Evolutionary conservation across 768 basidiomycete species (phyloP).

Genomic region (Sarcodon aspratus): DNA sequence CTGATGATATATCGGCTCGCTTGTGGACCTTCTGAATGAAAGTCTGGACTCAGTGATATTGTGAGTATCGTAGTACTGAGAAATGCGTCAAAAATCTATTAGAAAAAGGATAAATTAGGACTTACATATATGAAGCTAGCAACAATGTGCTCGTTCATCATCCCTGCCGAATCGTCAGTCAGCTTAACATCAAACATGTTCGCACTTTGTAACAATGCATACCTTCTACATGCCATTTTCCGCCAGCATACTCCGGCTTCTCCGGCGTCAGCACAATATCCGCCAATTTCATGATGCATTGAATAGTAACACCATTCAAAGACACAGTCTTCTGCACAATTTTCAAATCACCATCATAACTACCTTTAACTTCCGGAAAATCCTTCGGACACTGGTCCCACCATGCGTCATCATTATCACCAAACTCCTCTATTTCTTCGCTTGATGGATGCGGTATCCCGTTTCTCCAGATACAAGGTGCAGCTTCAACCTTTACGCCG

Average conservation of each 20-base stretch:
- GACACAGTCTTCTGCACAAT: neutral
- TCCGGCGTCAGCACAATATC: conserved; percentile 20
- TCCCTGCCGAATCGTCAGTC: conserved; percentile 2
- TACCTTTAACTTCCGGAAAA: neutral
- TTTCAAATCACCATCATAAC: neutral
- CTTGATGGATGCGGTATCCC: neutral
- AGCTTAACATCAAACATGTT: conserved; percentile 4
- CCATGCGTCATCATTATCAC: neutral
- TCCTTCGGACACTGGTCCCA: neutral
- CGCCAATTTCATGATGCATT: conserved; percentile 30
- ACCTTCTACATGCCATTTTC: conserved; percentile 23
- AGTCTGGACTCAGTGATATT: conserved; percentile 21
- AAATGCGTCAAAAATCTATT: conserved; percentile 7
- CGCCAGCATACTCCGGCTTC: conserved; percentile 17
- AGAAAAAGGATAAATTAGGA: no score
- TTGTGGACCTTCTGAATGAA: conserved; percentile 17
- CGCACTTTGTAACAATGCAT: conserved; percentile 8
- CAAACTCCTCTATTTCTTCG: neutral
- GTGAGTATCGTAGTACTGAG: conserved; percentile 16
- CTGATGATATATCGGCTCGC: conserved; percentile 6
- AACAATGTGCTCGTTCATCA: conserved; percentile 12
- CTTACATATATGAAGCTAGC: conserved; percentile 2
- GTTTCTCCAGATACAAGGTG: neutral
- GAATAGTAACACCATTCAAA: conserved; percentile 12
- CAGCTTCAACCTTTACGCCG: neutral